phyloP scores from a whole-genome alignment of 441 rosid genomes.

The Syzygium malaccense region DNA sequence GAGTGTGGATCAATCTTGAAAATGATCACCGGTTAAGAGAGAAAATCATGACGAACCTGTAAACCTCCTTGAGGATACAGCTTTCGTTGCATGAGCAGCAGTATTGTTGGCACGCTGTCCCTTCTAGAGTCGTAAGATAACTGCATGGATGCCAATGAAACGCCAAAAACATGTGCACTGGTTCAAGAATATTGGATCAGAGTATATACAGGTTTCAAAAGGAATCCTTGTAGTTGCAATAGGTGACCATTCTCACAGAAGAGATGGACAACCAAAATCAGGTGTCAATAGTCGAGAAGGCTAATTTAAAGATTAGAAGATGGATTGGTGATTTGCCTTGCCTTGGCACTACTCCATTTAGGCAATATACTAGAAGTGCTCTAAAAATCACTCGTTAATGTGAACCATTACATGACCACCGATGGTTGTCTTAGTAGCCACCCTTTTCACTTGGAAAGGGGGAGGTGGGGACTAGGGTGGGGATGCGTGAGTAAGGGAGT shows the following conservation, averaged over 20 bases:
- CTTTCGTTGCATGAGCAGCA: constrained; percentile 68
- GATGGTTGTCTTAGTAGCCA: no score
- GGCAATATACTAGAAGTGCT: no score
- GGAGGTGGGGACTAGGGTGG: no score
- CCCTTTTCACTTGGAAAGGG: no score
- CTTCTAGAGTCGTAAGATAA: constrained; percentile 78
- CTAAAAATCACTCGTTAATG: no score
- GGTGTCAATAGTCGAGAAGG: no score
- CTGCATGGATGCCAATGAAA: constrained; percentile 88
- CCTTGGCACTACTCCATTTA: no score
- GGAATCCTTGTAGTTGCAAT: background rate
- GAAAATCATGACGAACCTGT: constrained; percentile 39
- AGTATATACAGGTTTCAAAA: background rate
- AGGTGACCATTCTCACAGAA: background rate
- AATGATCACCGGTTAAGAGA: background rate
- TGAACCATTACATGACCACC: no score
- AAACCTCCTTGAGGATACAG: constrained; percentile 75
- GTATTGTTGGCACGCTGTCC: constrained; percentile 71
- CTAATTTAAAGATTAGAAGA: no score
- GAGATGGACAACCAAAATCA: background rate
- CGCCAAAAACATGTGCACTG: constrained; percentile 84
- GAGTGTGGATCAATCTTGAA: background rate
- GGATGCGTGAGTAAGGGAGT: no score
- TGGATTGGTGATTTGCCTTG: no score
- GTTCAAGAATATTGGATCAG: constrained; percentile 10